Base-by-base conservation (phyloP, 768 basidiomycete genomes). In the Trametes maxima region DNA sequence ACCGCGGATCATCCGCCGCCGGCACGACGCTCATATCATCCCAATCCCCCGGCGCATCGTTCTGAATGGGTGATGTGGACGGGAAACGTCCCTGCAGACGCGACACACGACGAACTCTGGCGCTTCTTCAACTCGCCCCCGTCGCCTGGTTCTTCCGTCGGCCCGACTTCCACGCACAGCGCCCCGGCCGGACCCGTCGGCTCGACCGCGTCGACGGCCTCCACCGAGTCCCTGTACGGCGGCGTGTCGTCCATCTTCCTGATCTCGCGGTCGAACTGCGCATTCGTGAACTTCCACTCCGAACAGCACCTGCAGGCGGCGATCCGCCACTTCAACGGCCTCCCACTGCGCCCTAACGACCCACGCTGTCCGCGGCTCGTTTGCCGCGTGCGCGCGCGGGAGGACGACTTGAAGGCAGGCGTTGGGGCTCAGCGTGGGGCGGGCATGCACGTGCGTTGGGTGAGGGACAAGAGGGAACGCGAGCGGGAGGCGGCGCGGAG, bases 11-110 rank as follows among this genome's bases (percentile, higher is more conserved):
- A 60, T 21, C 43, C 5, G 7, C 52, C 40, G 19, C 52, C 53
- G 35, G 69, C 76, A 24, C 85, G 87, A 43, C 80, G 82, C 10
- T 68, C 80, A 21, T 89, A 87, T 66, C 89, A 90, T 64, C 89
- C 89, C 2, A 88, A 85, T 58, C 83, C 87, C 0, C 88, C 89
- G 13, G 76, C 85, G 12, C 80, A 90, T 54, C 84, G 92, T 14
- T 92, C 92, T 7, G 92, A 93, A 60, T 95, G 90, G 92, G 94
- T 94, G 1, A 93, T 95, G 92, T 97, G 95, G 95, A 88, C 87
- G 13, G 95, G 95, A 11, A 98, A 98, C 69, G 89, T 97, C 3
- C 92, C 92, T 2, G 80, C 82, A 5, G 92, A 95, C 68, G 86
- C 92, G 16, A 85, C 85, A 3, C 84, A 93, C 61, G 88, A 93